A percentile compares a stretch with the other conserved stretches of the same genome.
These are phyloP conservation scores for Nemania sp. DNA, from an alignment of 2,329 filamentous ascomycete species.

Conservation along the genomic window DNA sequence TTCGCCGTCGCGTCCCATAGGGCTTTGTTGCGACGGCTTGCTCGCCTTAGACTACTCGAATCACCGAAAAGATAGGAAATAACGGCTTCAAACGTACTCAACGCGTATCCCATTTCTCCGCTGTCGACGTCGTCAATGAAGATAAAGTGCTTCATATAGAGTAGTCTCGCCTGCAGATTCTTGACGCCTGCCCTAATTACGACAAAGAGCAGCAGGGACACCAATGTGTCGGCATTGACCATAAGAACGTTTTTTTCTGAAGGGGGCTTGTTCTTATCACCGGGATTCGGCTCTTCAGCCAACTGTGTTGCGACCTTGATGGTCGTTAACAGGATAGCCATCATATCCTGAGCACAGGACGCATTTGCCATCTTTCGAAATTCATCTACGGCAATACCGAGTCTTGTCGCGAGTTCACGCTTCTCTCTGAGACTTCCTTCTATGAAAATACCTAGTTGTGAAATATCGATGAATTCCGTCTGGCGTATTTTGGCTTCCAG, in stretches of 20 bases:
- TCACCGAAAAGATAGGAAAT: constrained; percentile 87
- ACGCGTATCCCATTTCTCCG: constrained; percentile 93
- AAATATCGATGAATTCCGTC: constrained; percentile 94
- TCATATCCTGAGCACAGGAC: constrained; percentile 88
- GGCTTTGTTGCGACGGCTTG: constrained; percentile 85
- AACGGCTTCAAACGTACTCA: constrained; percentile 96
- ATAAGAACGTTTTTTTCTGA: constrained; percentile 69
- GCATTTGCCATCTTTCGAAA: constrained; percentile 87
- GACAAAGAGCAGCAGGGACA: constrained; percentile 90
- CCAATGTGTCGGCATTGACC: constrained; percentile 88
- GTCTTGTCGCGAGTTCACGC: constrained; percentile 80
- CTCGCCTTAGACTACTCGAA: constrained; percentile 82
- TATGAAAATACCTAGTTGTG: constrained; percentile 90
- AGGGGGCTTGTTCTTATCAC: constrained; percentile 51
- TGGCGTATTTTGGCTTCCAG: constrained; percentile 90
- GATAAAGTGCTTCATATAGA: constrained; percentile 98
- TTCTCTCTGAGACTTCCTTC: constrained; percentile 83
- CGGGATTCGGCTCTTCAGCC: constrained; percentile 61
- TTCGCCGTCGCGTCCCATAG: constrained; percentile 87
- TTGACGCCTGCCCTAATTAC: constrained; percentile 91
- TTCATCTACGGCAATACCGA: constrained; percentile 84
- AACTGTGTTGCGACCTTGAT: constrained; percentile 84
- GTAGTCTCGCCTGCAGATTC: constrained; percentile 85
- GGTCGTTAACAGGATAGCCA: constrained; percentile 81
- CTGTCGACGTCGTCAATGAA: constrained; percentile 98